Conservation (phyloP, 2,329 filamentous ascomycete genomes). For the Aspergillus oerlinghausenensis region DNA sequence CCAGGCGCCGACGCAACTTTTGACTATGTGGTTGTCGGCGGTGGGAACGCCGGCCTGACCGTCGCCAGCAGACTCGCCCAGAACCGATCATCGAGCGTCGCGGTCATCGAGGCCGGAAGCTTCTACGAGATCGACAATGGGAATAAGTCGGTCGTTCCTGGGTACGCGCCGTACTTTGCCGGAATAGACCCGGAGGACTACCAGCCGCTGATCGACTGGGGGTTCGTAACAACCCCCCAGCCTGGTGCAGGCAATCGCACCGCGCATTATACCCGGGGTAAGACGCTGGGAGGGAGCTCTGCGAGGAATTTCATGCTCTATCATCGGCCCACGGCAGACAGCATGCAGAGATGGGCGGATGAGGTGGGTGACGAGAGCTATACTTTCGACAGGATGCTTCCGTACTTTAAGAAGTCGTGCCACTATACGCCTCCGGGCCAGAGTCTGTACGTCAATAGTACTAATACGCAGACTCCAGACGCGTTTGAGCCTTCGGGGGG, state of each 20-base stretch:
- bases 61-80: slow-evolving; percentile 21
- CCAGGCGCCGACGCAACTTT: slow-evolving; percentile 19
- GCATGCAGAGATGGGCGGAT: slow-evolving; percentile 33
- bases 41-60: slow-evolving; percentile 23
- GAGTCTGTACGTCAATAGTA: slow-evolving; percentile 19
- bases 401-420: slow-evolving; percentile 23
- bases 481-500: slow-evolving; percentile 19
- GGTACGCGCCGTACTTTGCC: slow-evolving; percentile 13
- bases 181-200: slow-evolving; percentile 20
- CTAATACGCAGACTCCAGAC: slow-evolving; percentile 17
- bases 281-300: slow-evolving; percentile 22
- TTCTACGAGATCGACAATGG: slow-evolving; percentile 34
- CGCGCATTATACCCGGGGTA: slow-evolving; percentile 24
- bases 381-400: slow-evolving; percentile 21
- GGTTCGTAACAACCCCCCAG: slow-evolving; percentile 20
- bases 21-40: slow-evolving; percentile 23
- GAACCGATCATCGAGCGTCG: slow-evolving; percentile 19
- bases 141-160: slow-evolving; percentile 25
- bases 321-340: slow-evolving; percentile 25
- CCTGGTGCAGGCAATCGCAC: slow-evolving; percentile 5
- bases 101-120: slow-evolving; percentile 28
- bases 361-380: slow-evolving; percentile 32
- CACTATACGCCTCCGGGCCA: slow-evolving; percentile 24
- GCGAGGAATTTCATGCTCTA: slow-evolving; percentile 24
- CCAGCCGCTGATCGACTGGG: slow-evolving; percentile 25